phyloP scores from a whole-genome alignment of 176 grass and related monocot genomes.

The Ensete ventricosum region DNA sequence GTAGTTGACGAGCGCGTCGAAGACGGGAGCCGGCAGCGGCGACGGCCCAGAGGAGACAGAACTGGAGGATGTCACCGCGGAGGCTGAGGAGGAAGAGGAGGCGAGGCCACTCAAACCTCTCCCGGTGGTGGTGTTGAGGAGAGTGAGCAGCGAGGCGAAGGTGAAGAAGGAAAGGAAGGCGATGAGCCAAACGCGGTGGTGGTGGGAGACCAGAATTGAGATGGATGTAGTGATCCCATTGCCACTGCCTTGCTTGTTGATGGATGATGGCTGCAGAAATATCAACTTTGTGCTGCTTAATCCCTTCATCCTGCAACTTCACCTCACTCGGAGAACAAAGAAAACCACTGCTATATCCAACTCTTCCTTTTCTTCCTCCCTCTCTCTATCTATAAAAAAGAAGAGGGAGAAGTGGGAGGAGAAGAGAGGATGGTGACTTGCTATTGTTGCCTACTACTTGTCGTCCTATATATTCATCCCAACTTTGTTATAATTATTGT shows the following conservation, averaged over 20 bases:
- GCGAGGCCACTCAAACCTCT: not conserved
- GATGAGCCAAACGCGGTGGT: conserved; percentile 47
- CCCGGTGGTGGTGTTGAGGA: conserved; percentile 36
- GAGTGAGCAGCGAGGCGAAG: conserved; percentile 50
- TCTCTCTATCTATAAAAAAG: not conserved
- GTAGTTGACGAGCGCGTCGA: conserved; percentile 74
- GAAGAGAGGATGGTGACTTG: not conserved
- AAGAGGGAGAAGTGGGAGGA: not conserved
- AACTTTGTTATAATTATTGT: not conserved
- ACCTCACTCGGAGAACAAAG: not conserved
- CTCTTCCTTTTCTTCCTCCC: too few species aligned
- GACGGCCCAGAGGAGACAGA: not conserved
- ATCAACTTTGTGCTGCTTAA: conserved; percentile 13
- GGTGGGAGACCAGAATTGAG: conserved; percentile 12
- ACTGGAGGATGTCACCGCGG: not conserved
- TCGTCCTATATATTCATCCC: not conserved
- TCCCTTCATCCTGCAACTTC: conserved; percentile 11
- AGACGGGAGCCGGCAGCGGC: conserved; percentile 18
- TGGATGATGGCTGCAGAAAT: conserved; percentile 17
- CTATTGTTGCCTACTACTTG: not conserved
- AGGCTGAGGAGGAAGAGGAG: not conserved
- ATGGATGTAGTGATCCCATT: conserved; percentile 11
- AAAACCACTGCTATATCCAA: too few species aligned
- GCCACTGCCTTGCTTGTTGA: conserved; percentile 29
- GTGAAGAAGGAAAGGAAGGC: conserved; percentile 55